Percentiles rank a stretch among this genome's conserved stretches.
Evolutionary conservation across 2,329 filamentous ascomycete species (phyloP).

Genomic region (Stagonosporopsis cucurbitacearum): DNA sequence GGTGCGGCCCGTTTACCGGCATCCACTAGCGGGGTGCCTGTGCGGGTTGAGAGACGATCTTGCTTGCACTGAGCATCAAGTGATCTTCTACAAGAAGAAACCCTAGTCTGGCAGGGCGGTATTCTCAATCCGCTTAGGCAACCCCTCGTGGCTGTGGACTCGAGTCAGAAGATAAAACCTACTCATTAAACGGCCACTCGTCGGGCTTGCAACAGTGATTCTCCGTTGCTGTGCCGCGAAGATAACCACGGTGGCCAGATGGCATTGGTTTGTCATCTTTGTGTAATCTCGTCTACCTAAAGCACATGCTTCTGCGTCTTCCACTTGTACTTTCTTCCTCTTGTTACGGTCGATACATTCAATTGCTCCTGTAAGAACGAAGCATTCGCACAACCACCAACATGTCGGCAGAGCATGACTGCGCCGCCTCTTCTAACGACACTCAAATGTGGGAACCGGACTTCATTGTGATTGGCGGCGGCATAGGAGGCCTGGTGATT

Average conservation of each 20-base stretch:
- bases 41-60: no score
- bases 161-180: not conserved
- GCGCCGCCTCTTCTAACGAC: not conserved
- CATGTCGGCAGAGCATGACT: not conserved
- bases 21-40: not conserved
- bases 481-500: conserved; percentile 20
- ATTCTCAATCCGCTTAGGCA: no score
- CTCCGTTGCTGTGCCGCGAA: not conserved
- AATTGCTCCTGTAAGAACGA: not conserved
- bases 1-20: not conserved
- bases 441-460: not conserved
- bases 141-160: no score
- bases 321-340: not conserved
- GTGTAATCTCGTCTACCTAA: not conserved
- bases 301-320: not conserved
- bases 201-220: not conserved
- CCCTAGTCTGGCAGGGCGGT: no score
- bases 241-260: not conserved
- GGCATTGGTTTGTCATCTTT: not conserved
- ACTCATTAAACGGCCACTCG: not conserved
- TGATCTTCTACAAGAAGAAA: no score
- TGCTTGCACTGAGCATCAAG: no score
- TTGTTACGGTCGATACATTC: not conserved
- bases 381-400: not conserved
- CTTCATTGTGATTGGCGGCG: conserved; percentile 20